phyloP scores from a whole-genome alignment of 2,329 filamentous ascomycete genomes.

The Lachnellula subtilissima region DNA sequence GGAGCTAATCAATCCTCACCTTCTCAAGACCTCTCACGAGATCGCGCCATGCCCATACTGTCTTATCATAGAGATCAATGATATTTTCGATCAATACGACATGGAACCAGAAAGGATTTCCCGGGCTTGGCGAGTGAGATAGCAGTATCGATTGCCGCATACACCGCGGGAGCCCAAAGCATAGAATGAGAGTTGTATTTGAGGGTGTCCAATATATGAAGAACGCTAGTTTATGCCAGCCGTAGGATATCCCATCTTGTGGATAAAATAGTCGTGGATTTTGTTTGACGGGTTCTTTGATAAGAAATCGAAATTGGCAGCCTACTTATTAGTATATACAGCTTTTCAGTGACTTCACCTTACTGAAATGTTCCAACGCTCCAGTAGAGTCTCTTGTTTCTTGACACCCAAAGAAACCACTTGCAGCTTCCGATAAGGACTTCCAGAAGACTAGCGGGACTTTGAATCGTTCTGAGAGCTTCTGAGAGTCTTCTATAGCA shows the following conservation, averaged over 20 bases:
- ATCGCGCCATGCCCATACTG: constrained; percentile 39
- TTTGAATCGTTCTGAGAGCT: too few species aligned
- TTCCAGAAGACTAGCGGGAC: too few species aligned
- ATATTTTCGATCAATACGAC: constrained; percentile 30
- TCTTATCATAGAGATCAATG: constrained; percentile 29
- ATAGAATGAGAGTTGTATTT: neutral
- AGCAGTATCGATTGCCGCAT: neutral
- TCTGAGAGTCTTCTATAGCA: too few species aligned
- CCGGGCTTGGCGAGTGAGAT: neutral
- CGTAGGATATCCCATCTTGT: neutral
- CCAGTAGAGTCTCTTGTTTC: too few species aligned
- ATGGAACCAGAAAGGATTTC: constrained; percentile 36
- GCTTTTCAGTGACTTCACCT: too few species aligned
- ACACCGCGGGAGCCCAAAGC: neutral
- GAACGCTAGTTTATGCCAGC: neutral
- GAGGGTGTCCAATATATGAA: neutral
- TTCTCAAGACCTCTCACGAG: constrained; percentile 31
- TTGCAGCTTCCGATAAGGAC: too few species aligned
- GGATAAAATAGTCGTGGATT: neutral
- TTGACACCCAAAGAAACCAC: too few species aligned
- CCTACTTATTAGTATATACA: neutral
- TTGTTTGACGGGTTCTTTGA: neutral
- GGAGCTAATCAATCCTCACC: neutral
- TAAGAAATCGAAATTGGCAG: neutral
- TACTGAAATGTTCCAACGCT: too few species aligned